phyloP scores from a whole-genome alignment of 441 rosid species.

The Erodium chrysanthum region DNA sequence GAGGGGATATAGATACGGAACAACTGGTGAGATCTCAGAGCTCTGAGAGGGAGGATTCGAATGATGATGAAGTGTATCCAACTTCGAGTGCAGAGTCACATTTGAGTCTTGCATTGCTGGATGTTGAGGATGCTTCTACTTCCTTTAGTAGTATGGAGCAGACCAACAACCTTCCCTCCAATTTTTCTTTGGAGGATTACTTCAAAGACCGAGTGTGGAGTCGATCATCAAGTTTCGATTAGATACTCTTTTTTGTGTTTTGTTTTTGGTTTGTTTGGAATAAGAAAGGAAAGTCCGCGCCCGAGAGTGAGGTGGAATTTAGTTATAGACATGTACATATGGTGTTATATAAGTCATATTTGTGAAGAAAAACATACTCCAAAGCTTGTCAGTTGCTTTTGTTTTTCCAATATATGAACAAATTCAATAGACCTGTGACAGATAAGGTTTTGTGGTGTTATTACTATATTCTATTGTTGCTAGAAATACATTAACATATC shows the following conservation, averaged over 20 bases:
- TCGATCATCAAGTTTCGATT: slow-evolving; percentile 52
- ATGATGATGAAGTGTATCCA: slow-evolving; percentile 71
- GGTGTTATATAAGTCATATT: background rate
- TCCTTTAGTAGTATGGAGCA: slow-evolving; percentile 36
- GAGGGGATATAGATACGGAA: slow-evolving; percentile 36
- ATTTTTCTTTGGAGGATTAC: slow-evolving; percentile 38
- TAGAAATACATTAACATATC: too few relatives aligned
- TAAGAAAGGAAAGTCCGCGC: background rate
- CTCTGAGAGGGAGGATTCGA: slow-evolving; percentile 12
- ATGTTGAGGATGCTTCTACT: slow-evolving; percentile 44
- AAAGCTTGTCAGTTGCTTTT: background rate
- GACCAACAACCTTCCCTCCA: slow-evolving; percentile 21
- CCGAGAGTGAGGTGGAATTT: slow-evolving; percentile 2
- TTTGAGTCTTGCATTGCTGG: slow-evolving; percentile 61
- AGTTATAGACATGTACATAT: slow-evolving; percentile 1
- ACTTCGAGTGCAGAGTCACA: slow-evolving; percentile 46
- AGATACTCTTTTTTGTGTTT: slow-evolving; percentile 13
- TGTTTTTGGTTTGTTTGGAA: background rate
- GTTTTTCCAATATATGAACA: too few relatives aligned
- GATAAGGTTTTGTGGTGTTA: too few relatives aligned
- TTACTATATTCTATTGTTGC: too few relatives aligned
- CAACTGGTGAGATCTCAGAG: slow-evolving; percentile 22
- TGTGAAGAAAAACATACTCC: background rate
- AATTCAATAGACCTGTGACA: too few relatives aligned
- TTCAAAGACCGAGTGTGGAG: slow-evolving; percentile 38